Percentiles rank a stretch among this genome's conserved stretches.
phyloP scores from a whole-genome alignment of 805 yeast species.

The Kluyveromyces lactis region DNA sequence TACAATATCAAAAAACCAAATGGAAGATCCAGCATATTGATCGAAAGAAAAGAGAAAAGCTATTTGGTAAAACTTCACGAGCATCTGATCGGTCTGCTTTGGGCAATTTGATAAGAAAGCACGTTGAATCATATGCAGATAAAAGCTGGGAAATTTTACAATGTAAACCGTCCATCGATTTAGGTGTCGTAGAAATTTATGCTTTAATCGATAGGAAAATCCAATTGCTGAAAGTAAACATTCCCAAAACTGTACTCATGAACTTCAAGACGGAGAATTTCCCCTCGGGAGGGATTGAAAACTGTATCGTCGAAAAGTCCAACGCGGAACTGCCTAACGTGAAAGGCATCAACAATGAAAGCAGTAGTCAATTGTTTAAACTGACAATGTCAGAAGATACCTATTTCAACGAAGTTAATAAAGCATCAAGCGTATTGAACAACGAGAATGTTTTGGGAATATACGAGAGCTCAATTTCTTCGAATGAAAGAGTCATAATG shows the following conservation, averaged over 20 bases:
- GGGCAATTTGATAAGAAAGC: conserved; percentile 61
- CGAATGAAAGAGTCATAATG: conserved; percentile 68
- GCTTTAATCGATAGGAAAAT: conserved; percentile 63
- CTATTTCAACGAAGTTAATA: conserved; percentile 47
- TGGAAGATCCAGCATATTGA: conserved; percentile 78
- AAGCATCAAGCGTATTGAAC: conserved; percentile 55
- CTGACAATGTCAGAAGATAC: conserved; percentile 60
- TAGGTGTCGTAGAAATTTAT: conserved; percentile 74
- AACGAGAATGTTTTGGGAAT: conserved; percentile 55
- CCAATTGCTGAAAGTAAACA: conserved; percentile 62
- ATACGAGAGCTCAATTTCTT: conserved; percentile 64
- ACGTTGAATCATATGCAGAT: conserved; percentile 71
- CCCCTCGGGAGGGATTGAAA: conserved; percentile 35
- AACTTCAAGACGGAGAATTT: conserved; percentile 45
- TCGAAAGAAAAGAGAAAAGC: conserved; percentile 57
- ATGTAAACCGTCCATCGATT: conserved; percentile 45
- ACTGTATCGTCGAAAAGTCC: conserved; percentile 50
- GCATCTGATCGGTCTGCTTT: conserved; percentile 51
- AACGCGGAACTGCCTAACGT: conserved; percentile 67
- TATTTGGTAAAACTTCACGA: conserved; percentile 64
- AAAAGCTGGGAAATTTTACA: conserved; percentile 83
- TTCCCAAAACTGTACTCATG: conserved; percentile 69
- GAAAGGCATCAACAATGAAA: conserved; percentile 32
- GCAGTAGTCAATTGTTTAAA: conserved; percentile 42
- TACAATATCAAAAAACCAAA: conserved; percentile 72